These are phyloP conservation scores for Raffaelea arxii DNA, from an alignment of 2,329 filamentous ascomycete species.

Conservation along the genomic window DNA sequence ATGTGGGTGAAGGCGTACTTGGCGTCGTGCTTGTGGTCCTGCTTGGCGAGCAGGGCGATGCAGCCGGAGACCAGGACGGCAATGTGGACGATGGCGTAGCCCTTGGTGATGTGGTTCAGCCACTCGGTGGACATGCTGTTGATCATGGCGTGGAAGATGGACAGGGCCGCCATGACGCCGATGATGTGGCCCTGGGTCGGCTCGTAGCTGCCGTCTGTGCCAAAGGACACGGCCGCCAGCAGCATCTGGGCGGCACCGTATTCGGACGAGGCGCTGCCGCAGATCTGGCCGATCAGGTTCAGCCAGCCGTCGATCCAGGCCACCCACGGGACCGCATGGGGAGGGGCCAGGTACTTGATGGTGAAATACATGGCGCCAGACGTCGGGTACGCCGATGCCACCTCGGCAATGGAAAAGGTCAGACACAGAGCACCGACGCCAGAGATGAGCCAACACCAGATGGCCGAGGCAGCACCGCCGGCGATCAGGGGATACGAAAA, in stretches of 20 bases:
- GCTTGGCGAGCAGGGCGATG: slow-evolving; percentile 39
- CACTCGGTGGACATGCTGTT: slow-evolving; percentile 47
- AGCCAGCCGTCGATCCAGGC: slow-evolving; percentile 40
- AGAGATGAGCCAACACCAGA: slow-evolving; percentile 51
- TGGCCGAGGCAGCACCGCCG: slow-evolving; percentile 40
- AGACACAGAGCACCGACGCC: slow-evolving; percentile 48
- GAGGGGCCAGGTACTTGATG: slow-evolving; percentile 41
- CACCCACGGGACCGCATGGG: slow-evolving; percentile 35
- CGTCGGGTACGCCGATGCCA: slow-evolving; percentile 49
- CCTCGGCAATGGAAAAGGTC: slow-evolving; percentile 41
- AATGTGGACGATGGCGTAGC: slow-evolving; percentile 48
- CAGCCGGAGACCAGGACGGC: slow-evolving; percentile 39
- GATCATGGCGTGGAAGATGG: slow-evolving; percentile 39
- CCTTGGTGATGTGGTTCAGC: slow-evolving; percentile 49
- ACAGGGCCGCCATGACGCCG: slow-evolving; percentile 45
- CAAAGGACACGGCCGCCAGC: slow-evolving; percentile 44
- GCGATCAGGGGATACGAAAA: slow-evolving; percentile 42
- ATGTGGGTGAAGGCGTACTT: slow-evolving; percentile 46
- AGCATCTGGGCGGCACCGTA: slow-evolving; percentile 48
- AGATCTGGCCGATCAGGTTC: slow-evolving; percentile 41
- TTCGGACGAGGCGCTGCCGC: slow-evolving; percentile 45
- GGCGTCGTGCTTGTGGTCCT: slow-evolving; percentile 39
- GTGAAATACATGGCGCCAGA: slow-evolving; percentile 41
- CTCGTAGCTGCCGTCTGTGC: slow-evolving; percentile 32
- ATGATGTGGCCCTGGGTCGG: slow-evolving; percentile 37